phyloP scores from a whole-genome alignment of 345 rosid genomes.

The Bruguiera parviflora region DNA sequence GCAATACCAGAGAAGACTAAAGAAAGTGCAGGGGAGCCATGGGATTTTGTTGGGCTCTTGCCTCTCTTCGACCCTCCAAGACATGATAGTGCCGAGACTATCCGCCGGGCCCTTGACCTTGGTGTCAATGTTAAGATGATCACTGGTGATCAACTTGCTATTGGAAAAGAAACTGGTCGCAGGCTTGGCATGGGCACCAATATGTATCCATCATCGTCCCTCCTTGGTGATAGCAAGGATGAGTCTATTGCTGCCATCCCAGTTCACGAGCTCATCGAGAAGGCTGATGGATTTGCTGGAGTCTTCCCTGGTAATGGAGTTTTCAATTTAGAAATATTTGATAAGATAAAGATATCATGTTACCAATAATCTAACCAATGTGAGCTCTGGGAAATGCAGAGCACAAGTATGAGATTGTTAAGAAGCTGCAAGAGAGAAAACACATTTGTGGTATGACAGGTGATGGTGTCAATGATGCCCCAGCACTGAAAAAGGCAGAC shows the following conservation, averaged over 20 bases:
- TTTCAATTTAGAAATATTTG: background rate
- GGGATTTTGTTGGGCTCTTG: slow-evolving; percentile 91
- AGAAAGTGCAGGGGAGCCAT: slow-evolving; percentile 66
- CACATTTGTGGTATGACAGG: slow-evolving; percentile 90
- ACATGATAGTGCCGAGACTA: slow-evolving; percentile 82
- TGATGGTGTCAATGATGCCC: slow-evolving; percentile 86
- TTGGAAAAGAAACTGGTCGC: slow-evolving; percentile 83
- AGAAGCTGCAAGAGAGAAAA: slow-evolving; percentile 66
- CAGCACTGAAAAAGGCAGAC: slow-evolving; percentile 75
- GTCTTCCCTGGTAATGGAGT: slow-evolving; percentile 66
- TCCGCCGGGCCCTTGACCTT: slow-evolving; percentile 69
- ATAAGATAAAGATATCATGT: background rate
- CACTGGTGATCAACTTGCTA: slow-evolving; percentile 87
- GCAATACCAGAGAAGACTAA: slow-evolving; percentile 64
- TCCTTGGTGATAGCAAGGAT: slow-evolving; percentile 59
- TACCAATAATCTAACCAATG: background rate
- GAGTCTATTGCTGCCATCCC: slow-evolving; percentile 50
- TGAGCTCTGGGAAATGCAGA: slow-evolving; percentile 31
- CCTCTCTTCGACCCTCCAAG: slow-evolving; percentile 95
- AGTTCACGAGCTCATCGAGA: slow-evolving; percentile 68
- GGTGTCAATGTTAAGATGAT: slow-evolving; percentile 91
- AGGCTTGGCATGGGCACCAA: slow-evolving; percentile 90
- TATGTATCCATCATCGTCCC: slow-evolving; percentile 80
- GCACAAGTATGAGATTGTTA: slow-evolving; percentile 78
- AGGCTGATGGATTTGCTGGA: slow-evolving; percentile 85